phyloP scores from a whole-genome alignment of 345 rosid species.

The Durio zibethinus region DNA sequence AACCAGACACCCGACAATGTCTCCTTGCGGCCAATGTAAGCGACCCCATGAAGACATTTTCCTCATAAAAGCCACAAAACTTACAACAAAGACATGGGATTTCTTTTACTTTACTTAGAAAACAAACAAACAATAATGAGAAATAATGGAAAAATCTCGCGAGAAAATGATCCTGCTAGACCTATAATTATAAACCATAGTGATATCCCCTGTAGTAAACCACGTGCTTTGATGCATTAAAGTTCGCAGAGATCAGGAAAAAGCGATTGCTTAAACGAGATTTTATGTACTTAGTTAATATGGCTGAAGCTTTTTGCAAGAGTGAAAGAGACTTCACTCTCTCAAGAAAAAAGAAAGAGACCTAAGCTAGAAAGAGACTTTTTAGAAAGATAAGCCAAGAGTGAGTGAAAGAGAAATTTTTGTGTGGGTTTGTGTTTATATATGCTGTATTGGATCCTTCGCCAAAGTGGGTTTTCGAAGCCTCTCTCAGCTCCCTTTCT shows the following conservation, averaged over 20 bases:
- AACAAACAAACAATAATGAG: slow-evolving; percentile 10
- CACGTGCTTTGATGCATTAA: slow-evolving; percentile 50
- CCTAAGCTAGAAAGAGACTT: not conserved
- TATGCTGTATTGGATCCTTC: slow-evolving; percentile 82
- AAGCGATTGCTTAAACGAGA: slow-evolving; percentile 30
- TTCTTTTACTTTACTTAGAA: not conserved
- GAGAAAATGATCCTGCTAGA: slow-evolving; percentile 5
- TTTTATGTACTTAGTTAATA: slow-evolving; percentile 10
- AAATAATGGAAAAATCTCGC: slow-evolving; percentile 10
- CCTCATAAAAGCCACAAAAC: not conserved
- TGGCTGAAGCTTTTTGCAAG: slow-evolving; percentile 10
- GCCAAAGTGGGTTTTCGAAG: slow-evolving; percentile 36
- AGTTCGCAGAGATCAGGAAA: slow-evolving; percentile 35
- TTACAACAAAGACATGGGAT: not conserved
- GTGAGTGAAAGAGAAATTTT: not conserved
- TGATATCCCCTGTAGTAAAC: slow-evolving; percentile 26
- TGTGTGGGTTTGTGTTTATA: slow-evolving; percentile 20
- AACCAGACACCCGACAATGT: slow-evolving; percentile 19
- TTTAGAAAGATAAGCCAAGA: not conserved
- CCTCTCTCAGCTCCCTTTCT: slow-evolving; percentile 20
- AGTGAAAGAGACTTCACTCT: slow-evolving; percentile 27
- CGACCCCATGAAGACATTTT: slow-evolving; percentile 20
- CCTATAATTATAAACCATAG: no score
- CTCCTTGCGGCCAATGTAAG: slow-evolving; percentile 28
- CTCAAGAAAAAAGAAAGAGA: not conserved